A percentile compares a stretch with the other conserved stretches of the same genome.
Conservation (phyloP, 495 filamentous ascomycete species). For the Penicillium dipodomyicola region DNA sequence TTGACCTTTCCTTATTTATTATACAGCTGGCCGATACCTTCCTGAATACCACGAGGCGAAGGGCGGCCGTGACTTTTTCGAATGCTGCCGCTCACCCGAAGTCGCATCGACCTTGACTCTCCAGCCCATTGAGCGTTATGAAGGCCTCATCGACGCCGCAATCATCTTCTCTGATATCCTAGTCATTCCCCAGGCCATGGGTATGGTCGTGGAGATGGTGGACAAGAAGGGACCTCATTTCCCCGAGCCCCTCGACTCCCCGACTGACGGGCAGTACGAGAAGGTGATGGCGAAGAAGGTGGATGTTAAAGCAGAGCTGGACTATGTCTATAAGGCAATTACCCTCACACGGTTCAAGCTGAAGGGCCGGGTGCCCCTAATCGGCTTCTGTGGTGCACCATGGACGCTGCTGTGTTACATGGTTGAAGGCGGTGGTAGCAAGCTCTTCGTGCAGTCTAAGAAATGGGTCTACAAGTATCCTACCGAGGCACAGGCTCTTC, state of each 20-base stretch:
- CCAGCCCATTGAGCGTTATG: constrained; percentile 89
- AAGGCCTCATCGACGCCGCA: constrained; percentile 87
- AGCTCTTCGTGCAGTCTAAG: constrained; percentile 87
- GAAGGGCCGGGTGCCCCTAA: constrained; percentile 80
- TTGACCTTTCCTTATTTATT: constrained; percentile 11
- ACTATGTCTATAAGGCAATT: constrained; percentile 95
- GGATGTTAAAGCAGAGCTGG: constrained; percentile 77
- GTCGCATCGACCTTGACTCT: constrained; percentile 87
- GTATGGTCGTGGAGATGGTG: constrained; percentile 95
- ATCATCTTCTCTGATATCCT: constrained; percentile 99
- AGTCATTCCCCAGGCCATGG: constrained; percentile 95
- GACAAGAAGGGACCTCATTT: constrained; percentile 95
- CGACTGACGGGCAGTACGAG: constrained; percentile 76
- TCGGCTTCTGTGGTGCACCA: constrained; percentile 96
- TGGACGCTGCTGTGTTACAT: constrained; percentile 98
- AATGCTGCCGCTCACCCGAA: constrained; percentile 90
- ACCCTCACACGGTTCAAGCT: constrained; percentile 87
- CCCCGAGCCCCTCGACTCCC: constrained; percentile 74
- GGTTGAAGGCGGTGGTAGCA: constrained; percentile 94
- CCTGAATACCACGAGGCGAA: constrained; percentile 97
- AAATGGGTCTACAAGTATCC: constrained; percentile 94
- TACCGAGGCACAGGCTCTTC: constrained; percentile 69
- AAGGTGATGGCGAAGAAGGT: constrained; percentile 73
- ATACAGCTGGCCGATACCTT: constrained; percentile 86
- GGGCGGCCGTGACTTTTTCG: constrained; percentile 87